Evolutionary conservation across 2,329 filamentous ascomycete species (phyloP).

Genomic region (Cercospora sesami): DNA sequence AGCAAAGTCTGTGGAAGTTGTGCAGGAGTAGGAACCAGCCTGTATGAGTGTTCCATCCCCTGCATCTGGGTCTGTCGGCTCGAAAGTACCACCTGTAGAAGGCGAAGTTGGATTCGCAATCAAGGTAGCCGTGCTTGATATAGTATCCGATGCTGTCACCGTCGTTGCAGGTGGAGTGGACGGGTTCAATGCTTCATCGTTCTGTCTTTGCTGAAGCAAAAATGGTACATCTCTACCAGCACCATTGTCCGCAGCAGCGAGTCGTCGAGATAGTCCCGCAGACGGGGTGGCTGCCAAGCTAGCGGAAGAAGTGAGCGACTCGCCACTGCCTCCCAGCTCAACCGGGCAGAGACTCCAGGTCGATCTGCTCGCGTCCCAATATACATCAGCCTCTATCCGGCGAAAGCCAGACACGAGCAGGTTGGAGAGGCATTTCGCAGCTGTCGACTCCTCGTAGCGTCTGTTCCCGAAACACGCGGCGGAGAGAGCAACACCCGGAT

Average conservation of each 20-base stretch:
- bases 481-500: constrained; percentile 57
- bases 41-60: constrained; percentile 33
- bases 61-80: constrained; percentile 6
- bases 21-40: constrained; percentile 57
- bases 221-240: not conserved
- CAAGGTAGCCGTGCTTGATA: constrained; percentile 11
- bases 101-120: constrained; percentile 16
- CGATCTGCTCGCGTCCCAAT: constrained; percentile 59
- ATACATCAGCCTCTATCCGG: constrained; percentile 60
- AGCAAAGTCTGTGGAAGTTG: constrained; percentile 52
- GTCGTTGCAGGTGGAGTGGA: constrained; percentile 10
- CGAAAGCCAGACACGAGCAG: constrained; percentile 61
- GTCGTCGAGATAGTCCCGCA: not conserved
- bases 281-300: constrained; percentile 15
- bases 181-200: constrained; percentile 8
- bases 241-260: not conserved
- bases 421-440: constrained; percentile 62
- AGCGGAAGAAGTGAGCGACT: constrained; percentile 19
- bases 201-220: constrained; percentile 7
- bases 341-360: constrained; percentile 64
- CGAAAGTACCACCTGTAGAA: not conserved
- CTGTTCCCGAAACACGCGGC: constrained; percentile 58
- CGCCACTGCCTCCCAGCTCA: constrained; percentile 40
- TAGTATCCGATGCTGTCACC: constrained; percentile 11
- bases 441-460: constrained; percentile 54